Conservation (phyloP, 2,329 filamentous ascomycete genomes). For the Cladosporium sp. region DNA sequence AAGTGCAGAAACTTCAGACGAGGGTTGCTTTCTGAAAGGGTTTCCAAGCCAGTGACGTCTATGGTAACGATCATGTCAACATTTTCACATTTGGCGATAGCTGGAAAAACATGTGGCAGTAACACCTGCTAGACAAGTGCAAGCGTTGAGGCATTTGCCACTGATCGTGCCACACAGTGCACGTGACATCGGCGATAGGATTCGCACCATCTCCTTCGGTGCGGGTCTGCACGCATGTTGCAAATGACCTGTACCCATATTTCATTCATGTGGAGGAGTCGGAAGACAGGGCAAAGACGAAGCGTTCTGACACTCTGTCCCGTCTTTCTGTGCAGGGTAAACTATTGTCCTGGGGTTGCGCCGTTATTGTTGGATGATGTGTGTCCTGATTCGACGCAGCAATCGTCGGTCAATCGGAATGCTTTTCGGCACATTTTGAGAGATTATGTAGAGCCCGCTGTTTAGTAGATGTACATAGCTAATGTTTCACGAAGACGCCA, state of each 20-base stretch:
- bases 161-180: background rate
- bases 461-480: background rate
- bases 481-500: background rate
- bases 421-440: background rate
- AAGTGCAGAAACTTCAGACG: slow-evolving; percentile 15
- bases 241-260: slow-evolving; percentile 12
- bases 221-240: slow-evolving; percentile 13
- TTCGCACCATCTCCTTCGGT: slow-evolving; percentile 7
- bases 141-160: slow-evolving; percentile 2
- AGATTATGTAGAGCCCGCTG: background rate
- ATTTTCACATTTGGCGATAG: background rate
- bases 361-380: background rate
- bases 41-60: slow-evolving; percentile 13
- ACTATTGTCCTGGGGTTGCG: background rate
- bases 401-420: background rate
- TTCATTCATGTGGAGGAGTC: slow-evolving; percentile 16
- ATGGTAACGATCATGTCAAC: background rate
- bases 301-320: slow-evolving; percentile 11
- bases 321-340: background rate
- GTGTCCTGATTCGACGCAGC: background rate
- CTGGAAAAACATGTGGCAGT: background rate
- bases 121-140: background rate
- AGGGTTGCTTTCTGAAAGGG: background rate
- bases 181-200: slow-evolving; percentile 19
- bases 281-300: background rate